phyloP scores from a whole-genome alignment of 164 flowering plant species.

The grape (Vitis vinifera) region DNA sequence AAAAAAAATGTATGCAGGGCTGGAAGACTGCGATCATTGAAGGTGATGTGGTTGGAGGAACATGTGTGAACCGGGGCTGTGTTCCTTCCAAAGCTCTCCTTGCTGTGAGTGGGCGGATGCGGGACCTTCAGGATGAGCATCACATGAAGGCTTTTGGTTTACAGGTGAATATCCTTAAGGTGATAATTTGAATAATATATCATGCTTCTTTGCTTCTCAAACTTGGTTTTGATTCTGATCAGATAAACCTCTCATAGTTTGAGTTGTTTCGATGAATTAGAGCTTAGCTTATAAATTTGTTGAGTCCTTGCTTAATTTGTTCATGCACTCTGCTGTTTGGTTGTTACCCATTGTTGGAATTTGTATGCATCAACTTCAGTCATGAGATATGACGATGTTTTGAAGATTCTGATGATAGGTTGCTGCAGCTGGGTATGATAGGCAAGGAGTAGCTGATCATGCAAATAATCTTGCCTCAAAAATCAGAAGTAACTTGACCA shows the following conservation, averaged over 20 bases:
- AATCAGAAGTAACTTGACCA: constrained; percentile 85
- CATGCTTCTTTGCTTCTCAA: too few relatives aligned
- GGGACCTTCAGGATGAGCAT: constrained; percentile 89
- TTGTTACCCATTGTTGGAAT: too few relatives aligned
- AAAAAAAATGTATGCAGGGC: constrained; percentile 51
- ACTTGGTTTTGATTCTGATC: too few relatives aligned
- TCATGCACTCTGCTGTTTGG: too few relatives aligned
- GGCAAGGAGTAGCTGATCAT: constrained; percentile 97
- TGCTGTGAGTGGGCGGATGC: constrained; percentile 97
- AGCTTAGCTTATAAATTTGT: too few relatives aligned
- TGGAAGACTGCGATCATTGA: constrained; percentile 94
- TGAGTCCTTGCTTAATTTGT: too few relatives aligned
- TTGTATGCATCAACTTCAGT: too few relatives aligned
- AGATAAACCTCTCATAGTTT: too few relatives aligned
- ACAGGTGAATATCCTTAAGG: constrained; percentile 43
- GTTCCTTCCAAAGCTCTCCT: constrained; percentile 98
- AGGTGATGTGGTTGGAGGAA: constrained; percentile 98
- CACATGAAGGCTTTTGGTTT: constrained; percentile 92
- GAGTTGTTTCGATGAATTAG: too few relatives aligned
- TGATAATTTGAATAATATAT: too few relatives aligned
- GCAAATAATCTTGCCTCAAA: constrained; percentile 92
- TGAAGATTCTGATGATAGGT: constrained; percentile 42
- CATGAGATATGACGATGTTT: background rate
- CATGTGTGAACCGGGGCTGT: constrained; percentile 99
- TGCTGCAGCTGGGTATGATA: constrained; percentile 85